These are phyloP conservation scores for Lanmaoa pseudosensibilis DNA, from an alignment of 768 basidiomycete genomes.

Conservation along the genomic window DNA sequence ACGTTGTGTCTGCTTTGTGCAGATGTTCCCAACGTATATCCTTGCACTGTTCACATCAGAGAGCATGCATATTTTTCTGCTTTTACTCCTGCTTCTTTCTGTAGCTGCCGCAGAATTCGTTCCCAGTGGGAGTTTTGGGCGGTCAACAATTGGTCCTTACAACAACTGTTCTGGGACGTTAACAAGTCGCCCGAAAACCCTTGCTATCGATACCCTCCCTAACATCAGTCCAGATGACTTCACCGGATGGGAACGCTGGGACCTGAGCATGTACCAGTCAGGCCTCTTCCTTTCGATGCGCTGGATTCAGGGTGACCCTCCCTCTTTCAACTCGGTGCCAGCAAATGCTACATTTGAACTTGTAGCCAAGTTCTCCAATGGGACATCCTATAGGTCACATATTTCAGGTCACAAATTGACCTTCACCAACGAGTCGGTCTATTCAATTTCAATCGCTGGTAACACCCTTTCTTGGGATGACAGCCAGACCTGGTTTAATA, in stretches of 20 bases:
- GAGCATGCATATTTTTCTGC: not conserved
- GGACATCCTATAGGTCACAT: not conserved
- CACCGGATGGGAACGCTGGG: constrained; percentile 11
- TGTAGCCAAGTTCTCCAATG: constrained; percentile 10
- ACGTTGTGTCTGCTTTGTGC: no score
- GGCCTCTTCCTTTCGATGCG: constrained; percentile 12
- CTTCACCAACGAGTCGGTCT: constrained; percentile 7
- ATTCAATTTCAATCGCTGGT: constrained; percentile 12
- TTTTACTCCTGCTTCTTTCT: not conserved
- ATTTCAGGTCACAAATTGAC: constrained; percentile 7
- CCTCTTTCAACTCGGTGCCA: not conserved
- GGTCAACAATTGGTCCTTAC: constrained; percentile 8
- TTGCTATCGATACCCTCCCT: constrained; percentile 13
- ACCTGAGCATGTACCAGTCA: constrained; percentile 12
- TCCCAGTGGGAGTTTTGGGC: not conserved
- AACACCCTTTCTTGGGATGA: constrained; percentile 17
- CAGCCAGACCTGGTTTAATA: constrained; percentile 15
- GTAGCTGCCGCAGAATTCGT: not conserved
- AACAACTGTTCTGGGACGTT: constrained; percentile 17
- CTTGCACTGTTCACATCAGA: no score
- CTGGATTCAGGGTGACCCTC: constrained; percentile 15
- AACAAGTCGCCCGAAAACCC: constrained; percentile 1
- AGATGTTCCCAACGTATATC: no score
- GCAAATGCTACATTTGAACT: constrained; percentile 8
- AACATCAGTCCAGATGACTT: constrained; percentile 8